Percentiles rank a stretch among this genome's conserved stretches.
phyloP scores from a whole-genome alignment of 1,139 yeast species.

The Diutina ranongensis region DNA sequence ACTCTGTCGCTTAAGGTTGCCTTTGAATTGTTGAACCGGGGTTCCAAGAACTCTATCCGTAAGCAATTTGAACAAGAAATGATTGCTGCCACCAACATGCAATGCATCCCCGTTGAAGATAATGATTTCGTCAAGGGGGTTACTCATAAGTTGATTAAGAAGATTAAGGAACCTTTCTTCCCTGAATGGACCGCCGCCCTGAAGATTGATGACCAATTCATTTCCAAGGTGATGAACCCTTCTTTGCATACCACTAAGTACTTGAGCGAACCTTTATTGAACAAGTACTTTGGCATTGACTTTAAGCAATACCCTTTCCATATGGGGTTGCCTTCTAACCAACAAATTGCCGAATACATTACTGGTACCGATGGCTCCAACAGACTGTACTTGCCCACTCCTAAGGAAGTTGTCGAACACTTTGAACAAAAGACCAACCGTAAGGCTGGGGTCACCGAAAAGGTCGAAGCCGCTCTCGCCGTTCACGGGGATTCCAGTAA shows the following conservation, averaged over 20 bases:
- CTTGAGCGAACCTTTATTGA: conserved; percentile 27
- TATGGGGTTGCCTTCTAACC: conserved; percentile 71
- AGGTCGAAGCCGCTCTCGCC: conserved; percentile 42
- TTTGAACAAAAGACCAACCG: conserved; percentile 38
- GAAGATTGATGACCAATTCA: conserved; percentile 14
- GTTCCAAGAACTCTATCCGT: conserved; percentile 46
- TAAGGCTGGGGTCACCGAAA: conserved; percentile 54
- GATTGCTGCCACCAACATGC: conserved; percentile 66
- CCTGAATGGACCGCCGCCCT: conserved; percentile 37
- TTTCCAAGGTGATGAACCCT: conserved; percentile 14
- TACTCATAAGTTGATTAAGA: conserved; percentile 52
- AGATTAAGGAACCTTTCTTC: conserved; percentile 40
- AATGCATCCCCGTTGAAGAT: conserved; percentile 41
- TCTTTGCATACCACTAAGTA: conserved; percentile 20
- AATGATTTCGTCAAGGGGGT: conserved; percentile 72
- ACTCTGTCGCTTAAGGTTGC: conserved; percentile 73
- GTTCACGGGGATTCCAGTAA: conserved; percentile 51
- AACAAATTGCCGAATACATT: conserved; percentile 44
- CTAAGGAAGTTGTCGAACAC: conserved; percentile 49
- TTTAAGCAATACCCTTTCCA: conserved; percentile 59
- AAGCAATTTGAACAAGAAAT: conserved; percentile 66
- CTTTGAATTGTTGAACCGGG: conserved; percentile 56
- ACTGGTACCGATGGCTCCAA: conserved; percentile 55
- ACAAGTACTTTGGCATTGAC: conserved; percentile 37
- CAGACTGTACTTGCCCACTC: conserved; percentile 57